A percentile compares a stretch with the other conserved stretches of the same genome.
These are phyloP conservation scores for Astrothelium subdiscretum DNA, from an alignment of 495 filamentous ascomycete genomes.

Conservation along the genomic window DNA sequence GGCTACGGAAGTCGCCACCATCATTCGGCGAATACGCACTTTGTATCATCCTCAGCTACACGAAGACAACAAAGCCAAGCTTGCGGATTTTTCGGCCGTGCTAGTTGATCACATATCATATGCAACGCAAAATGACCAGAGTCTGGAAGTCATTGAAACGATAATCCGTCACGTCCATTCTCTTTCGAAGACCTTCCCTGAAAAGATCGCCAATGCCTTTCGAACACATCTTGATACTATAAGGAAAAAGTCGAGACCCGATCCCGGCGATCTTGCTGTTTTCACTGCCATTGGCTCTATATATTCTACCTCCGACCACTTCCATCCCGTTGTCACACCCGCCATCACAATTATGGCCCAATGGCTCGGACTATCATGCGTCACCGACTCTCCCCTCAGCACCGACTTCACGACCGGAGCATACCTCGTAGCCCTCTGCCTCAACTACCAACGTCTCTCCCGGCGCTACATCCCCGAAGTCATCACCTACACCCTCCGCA, in stretches of 20 bases:
- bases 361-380: slow-evolving; percentile 55
- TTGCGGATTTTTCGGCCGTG: slow-evolving; percentile 58
- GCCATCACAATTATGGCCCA: slow-evolving; percentile 69
- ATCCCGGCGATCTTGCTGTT: slow-evolving; percentile 63
- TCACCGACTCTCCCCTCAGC: slow-evolving; percentile 42
- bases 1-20: slow-evolving; percentile 53
- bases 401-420: slow-evolving; percentile 57
- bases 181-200: slow-evolving; percentile 67
- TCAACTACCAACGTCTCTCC: slow-evolving; percentile 70
- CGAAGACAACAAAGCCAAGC: slow-evolving; percentile 70
- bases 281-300: slow-evolving; percentile 72
- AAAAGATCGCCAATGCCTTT: slow-evolving; percentile 65
- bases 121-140: slow-evolving; percentile 42
- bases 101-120: slow-evolving; percentile 71
- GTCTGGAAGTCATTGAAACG: slow-evolving; percentile 52
- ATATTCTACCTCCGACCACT: slow-evolving; percentile 93
- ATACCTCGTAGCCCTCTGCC: slow-evolving; percentile 62
- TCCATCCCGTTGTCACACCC: slow-evolving; percentile 85
- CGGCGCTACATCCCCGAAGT: slow-evolving; percentile 83
- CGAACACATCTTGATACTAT: slow-evolving; percentile 58
- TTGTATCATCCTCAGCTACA: slow-evolving; percentile 81
- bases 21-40: slow-evolving; percentile 80
- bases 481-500: slow-evolving; percentile 67
- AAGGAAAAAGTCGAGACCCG: slow-evolving; percentile 49
- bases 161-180: slow-evolving; percentile 75